phyloP scores from a whole-genome alignment of 2,329 filamentous ascomycete species.

The Epichloe uncinata region DNA sequence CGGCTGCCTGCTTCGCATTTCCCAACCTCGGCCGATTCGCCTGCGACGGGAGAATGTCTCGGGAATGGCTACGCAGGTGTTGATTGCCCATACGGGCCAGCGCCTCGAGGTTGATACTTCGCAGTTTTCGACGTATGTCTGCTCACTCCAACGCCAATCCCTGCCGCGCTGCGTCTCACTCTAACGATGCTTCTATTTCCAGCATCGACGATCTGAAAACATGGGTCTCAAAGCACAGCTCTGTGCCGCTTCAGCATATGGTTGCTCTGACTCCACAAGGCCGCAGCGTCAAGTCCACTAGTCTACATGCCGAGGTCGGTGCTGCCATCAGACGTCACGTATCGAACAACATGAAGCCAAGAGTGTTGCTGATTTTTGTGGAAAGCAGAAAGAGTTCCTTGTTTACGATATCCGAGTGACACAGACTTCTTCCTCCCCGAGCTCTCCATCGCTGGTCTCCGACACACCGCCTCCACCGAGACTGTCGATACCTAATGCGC shows the following conservation, averaged over 20 bases:
- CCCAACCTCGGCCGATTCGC: conserved; percentile 6
- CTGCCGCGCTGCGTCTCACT: neutral
- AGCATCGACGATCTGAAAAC: conserved; percentile 75
- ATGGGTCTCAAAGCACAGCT: conserved; percentile 64
- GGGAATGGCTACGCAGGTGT: conserved; percentile 78
- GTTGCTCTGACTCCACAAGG: conserved; percentile 78
- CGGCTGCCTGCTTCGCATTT: neutral
- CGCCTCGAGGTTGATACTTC: conserved; percentile 66
- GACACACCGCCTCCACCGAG: conserved; percentile 38
- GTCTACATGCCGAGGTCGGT: conserved; percentile 64
- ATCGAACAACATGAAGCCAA: neutral
- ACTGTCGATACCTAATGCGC: conserved; percentile 50
- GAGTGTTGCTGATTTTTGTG: neutral
- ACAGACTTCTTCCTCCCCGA: conserved; percentile 37
- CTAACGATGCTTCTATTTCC: conserved; percentile 2
- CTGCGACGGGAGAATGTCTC: conserved; percentile 33
- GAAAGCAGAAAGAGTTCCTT: conserved; percentile 64
- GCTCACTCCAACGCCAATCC: neutral
- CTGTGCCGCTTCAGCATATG: conserved; percentile 64
- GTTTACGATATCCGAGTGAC: conserved; percentile 78
- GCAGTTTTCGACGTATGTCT: conserved; percentile 56
- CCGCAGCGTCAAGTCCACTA: conserved; percentile 70
- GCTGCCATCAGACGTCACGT: neutral
- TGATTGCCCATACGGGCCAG: conserved; percentile 87
- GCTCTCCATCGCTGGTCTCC: conserved; percentile 29